Base-by-base conservation (phyloP, 1,139 yeast species). In the Magnusiomyces fungicola region DNA sequence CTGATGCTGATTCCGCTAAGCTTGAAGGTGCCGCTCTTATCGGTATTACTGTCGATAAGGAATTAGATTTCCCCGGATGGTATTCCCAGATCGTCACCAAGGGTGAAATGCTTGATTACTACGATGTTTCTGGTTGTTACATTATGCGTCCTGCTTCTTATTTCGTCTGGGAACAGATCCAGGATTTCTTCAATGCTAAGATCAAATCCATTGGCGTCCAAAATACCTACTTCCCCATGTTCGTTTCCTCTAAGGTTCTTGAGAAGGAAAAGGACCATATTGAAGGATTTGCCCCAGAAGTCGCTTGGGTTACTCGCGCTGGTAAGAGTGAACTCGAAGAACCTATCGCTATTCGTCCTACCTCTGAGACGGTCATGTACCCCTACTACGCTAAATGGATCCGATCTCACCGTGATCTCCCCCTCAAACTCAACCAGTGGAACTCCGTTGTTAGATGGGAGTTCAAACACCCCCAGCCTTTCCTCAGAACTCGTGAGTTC, bases 361-460 rank as follows among this genome's bases (percentile, higher is more conserved):
- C 99, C 44, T 89, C 97, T 18, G 99, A 94, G 71, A 94, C 99
- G 47, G 98, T 92, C 68, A 94, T 94, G 98, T 94, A 94, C 70
- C 98, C 99, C 56, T 94, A 94, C 80, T 94, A 90, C 67, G 88
- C 97, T 62, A 94, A 94, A 70, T 94, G 99, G 99, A 84, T 94
- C 64, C 84, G 96, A 70, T 90, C 97, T 30, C 95, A 94, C 73
- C 86, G 98, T 70, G 99, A 94, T 68, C 78, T 94, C 68, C 99
- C 99, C 54, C 76, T 94, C 71, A 87, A 85, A 64, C 78, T 92
- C 66, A 92, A 94, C 74, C 99, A 94, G 72, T 94, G 99, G 99
- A 94, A 94, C 74, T 90, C 97, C 22, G 97, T 94, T 49, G 98
- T 94, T 48, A 83, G 99, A 77, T 94, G 98, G 99, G 99, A 94